Percentiles rank a stretch among this genome's conserved stretches.
These are phyloP conservation scores for Durotheca rogersii DNA, from an alignment of 495 filamentous ascomycete species.

Conservation along the genomic window DNA sequence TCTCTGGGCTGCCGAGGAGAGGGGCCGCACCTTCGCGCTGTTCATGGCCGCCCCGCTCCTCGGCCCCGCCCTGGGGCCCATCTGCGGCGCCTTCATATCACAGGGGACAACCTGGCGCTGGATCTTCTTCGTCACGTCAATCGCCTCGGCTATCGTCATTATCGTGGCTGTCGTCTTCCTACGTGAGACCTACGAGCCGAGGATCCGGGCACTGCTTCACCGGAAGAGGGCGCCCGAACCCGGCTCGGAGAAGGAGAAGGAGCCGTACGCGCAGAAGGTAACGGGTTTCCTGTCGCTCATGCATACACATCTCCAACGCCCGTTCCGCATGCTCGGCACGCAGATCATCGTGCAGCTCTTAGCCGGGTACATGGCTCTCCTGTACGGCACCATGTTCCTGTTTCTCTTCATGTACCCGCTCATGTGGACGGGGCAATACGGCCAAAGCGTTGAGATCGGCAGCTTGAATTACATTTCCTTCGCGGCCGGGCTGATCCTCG, in stretches of 20 bases:
- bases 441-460: constrained; percentile 49
- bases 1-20: constrained; percentile 61
- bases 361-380: constrained; percentile 29
- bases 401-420: constrained; percentile 49
- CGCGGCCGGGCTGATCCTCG: constrained; percentile 44
- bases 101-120: constrained; percentile 71
- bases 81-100: constrained; percentile 66
- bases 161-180: constrained; percentile 69
- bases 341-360: constrained; percentile 57
- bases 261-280: too few relatives aligned
- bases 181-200: constrained; percentile 71
- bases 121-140: constrained; percentile 66
- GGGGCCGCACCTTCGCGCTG: constrained; percentile 63
- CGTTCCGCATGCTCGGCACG: constrained; percentile 55
- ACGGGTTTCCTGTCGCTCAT: too few relatives aligned
- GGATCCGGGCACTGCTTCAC: constrained; percentile 60
- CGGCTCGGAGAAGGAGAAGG: too few relatives aligned
- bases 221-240: constrained; percentile 64
- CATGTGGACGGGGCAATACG: constrained; percentile 48
- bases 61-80: constrained; percentile 65
- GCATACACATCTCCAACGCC: too few relatives aligned
- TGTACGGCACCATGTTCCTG: constrained; percentile 42
- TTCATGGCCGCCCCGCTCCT: constrained; percentile 66
- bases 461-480: constrained; percentile 48
- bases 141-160: constrained; percentile 60